Evolutionary conservation across 1,139 yeast species (phyloP), one percentile per base, ranked within the genome.

Genomic region (Taphrina deformans): DNA sequence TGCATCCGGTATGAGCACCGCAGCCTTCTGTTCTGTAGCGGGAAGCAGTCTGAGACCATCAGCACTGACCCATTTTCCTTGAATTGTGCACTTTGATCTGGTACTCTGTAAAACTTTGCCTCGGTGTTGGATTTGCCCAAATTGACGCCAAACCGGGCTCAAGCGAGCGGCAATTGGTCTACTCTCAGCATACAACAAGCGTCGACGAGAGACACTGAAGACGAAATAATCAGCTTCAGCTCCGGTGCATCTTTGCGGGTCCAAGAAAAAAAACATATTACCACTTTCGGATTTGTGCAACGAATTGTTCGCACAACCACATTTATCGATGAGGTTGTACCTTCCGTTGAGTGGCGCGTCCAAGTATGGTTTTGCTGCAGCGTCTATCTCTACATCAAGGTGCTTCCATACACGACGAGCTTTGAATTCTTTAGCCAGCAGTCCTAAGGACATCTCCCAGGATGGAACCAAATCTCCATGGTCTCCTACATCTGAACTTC

Each of bases 281-380:
- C 29, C 26, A n/a, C 23, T 50, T 12, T 50, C 64, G 14, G 40
- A 44, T 33, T 46, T 55, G 23, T 65, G 53, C 5, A 65, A 62
- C 18, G 61, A 52, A 21, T 51, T 60, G 24, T 33, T 65, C 10
- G 67, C 67, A 3, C 62, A 61, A 2, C 67, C 66, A 29, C 67
- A 65, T 2, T 65, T 65, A 6, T 65, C 62, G 27, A 55, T 23
- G 21, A 60, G 53, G 7, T 33, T 21, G 35, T 65, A 65, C 24
- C 53, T n/a, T 7, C 67, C 67, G 9, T 55, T 29, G 33, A 65
- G 23, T 21, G 55, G 58, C n/a, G 55, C 55, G 46, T 61, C 45
- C 26, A 48, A 29, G 10, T 35, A 16, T 18, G 58, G 41, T 12
- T 40, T 14, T 10, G 26, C 40, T 24, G 5, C 51, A 38, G 16